A percentile compares a stretch with the other conserved stretches of the same genome.
These are phyloP conservation scores for Musa beccarii DNA, from an alignment of 176 grass and related monocot genomes.

Conservation along the genomic window DNA sequence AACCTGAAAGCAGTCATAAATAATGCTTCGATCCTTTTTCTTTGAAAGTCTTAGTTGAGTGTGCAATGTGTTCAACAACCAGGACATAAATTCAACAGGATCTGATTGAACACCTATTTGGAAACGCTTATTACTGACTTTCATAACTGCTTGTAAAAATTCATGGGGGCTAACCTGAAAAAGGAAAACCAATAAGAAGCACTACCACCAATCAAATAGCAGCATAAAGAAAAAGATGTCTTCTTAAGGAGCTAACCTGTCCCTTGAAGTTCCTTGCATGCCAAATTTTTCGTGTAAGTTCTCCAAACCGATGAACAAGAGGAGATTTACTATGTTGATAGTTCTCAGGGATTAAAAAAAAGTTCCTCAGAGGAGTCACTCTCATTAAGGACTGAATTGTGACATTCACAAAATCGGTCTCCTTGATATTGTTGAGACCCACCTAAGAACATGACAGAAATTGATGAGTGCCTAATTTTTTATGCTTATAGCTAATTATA, in stretches of 20 bases:
- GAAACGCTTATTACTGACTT: constrained; percentile 76
- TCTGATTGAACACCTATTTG: constrained; percentile 98
- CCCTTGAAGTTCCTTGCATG: constrained; percentile 98
- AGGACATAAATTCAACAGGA: constrained; percentile 92
- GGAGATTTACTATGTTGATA: constrained; percentile 85
- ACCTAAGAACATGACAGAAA: constrained; percentile 46
- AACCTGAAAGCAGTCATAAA: constrained; percentile 97
- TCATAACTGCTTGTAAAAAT: constrained; percentile 97
- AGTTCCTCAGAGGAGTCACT: constrained; percentile 92
- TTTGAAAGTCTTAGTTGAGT: constrained; percentile 62
- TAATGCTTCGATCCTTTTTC: constrained; percentile 85
- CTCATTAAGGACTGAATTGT: constrained; percentile 97
- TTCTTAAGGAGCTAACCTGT: constrained; percentile 32
- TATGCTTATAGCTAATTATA: not conserved
- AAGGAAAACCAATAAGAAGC: not conserved
- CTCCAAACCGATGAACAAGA: constrained; percentile 90
- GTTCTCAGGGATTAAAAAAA: constrained; percentile 97
- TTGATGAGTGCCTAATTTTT: constrained; percentile 1
- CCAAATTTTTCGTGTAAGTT: constrained; percentile 95
- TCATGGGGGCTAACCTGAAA: constrained; percentile 96
- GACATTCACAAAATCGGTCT: constrained; percentile 96
- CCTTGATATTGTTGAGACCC: constrained; percentile 99
- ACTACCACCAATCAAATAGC: not conserved
- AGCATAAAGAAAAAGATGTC: not conserved
- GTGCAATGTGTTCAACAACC: constrained; percentile 89